Percentiles rank a stretch among this genome's conserved stretches.
phyloP scores from a whole-genome alignment of 2,329 filamentous ascomycete genomes.

The Huntiella omanensis region DNA sequence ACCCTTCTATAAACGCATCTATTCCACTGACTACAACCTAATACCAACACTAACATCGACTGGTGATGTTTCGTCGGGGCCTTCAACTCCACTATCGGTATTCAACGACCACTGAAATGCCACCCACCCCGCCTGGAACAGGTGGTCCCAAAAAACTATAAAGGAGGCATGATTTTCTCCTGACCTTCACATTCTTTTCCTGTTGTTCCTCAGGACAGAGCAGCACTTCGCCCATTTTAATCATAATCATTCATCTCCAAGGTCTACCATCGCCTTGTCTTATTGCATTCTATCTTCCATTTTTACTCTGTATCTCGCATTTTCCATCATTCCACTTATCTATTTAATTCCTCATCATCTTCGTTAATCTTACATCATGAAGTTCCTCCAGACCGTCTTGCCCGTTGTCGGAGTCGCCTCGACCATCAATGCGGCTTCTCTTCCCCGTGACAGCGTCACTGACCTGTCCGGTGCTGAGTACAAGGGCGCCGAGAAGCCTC shows the following conservation, averaged over 20 bases:
- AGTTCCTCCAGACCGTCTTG: slow-evolving; percentile 11
- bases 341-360: background rate
- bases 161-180: background rate
- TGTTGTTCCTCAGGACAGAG: slow-evolving; percentile 6
- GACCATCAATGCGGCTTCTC: slow-evolving; percentile 9
- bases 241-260: background rate
- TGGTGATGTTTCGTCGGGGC: too few relatives aligned
- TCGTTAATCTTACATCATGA: slow-evolving; percentile 8
- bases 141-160: slow-evolving; percentile 3
- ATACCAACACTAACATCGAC: too few relatives aligned
- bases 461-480: slow-evolving; percentile 6
- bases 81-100: too few relatives aligned
- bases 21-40: too few relatives aligned
- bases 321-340: slow-evolving; percentile 4
- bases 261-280: slow-evolving; percentile 7
- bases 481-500: slow-evolving; percentile 8
- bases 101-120: too few relatives aligned
- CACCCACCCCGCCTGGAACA: background rate
- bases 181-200: background rate
- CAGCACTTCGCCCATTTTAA: slow-evolving; percentile 2
- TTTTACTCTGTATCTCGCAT: background rate
- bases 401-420: slow-evolving; percentile 11
- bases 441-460: slow-evolving; percentile 8
- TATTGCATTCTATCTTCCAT: slow-evolving; percentile 2
- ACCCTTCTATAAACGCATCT: too few relatives aligned